A percentile compares a stretch with the other conserved stretches of the same genome.
phyloP scores from a whole-genome alignment of 257 asterid genomes.

The Lavandula angustifolia region DNA sequence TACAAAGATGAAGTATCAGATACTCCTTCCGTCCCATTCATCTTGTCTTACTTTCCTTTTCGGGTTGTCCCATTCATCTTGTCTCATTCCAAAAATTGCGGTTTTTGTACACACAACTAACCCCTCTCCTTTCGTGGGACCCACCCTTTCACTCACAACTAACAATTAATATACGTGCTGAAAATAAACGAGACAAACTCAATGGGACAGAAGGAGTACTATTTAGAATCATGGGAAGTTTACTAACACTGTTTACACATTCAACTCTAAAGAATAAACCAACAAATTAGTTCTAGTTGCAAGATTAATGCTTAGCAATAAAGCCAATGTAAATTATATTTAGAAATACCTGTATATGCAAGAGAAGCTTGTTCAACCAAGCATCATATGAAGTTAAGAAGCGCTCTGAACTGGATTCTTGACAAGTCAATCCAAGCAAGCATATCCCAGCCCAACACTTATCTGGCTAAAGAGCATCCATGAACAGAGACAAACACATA shows the following conservation, averaged over 20 bases:
- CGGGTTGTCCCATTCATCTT: no score
- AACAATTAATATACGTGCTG: no score
- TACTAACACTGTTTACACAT: not conserved
- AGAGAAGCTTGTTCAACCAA: conserved; percentile 67
- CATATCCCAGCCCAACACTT: conserved; percentile 88
- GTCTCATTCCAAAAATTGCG: no score
- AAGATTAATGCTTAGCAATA: conserved; percentile 3
- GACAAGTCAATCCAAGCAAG: conserved; percentile 85
- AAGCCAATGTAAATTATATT: not conserved
- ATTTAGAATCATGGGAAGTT: conserved; percentile 17
- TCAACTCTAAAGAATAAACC: not conserved
- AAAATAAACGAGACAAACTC: no score
- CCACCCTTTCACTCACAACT: no score
- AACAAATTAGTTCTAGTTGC: not conserved
- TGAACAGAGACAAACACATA: conserved; percentile 20
- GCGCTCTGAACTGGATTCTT: conserved; percentile 82
- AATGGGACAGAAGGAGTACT: not conserved
- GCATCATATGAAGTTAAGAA: conserved; percentile 64
- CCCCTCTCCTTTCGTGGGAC: no score
- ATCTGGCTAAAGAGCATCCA: conserved; percentile 65
- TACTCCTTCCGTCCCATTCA: no score
- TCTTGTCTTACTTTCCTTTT: no score
- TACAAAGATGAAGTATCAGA: not conserved
- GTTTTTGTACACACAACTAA: no score
- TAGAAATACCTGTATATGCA: conserved; percentile 66